Evolutionary conservation across 2,329 filamentous ascomycete genomes (phyloP).

Genomic region (Paraconiothyrium brasiliense): DNA sequence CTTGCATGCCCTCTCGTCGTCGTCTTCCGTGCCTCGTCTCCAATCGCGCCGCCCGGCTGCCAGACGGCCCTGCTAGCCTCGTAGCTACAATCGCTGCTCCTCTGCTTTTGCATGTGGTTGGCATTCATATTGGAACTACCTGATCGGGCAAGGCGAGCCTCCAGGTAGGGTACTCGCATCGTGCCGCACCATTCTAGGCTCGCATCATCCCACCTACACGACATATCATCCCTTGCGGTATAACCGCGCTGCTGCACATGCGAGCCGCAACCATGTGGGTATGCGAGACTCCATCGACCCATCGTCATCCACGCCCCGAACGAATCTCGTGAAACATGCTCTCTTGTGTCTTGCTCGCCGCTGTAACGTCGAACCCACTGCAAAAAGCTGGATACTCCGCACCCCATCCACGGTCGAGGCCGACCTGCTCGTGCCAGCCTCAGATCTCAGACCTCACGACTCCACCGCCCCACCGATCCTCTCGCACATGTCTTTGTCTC

Average conservation of each 20-base stretch:
- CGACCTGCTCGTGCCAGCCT: constrained; percentile 4
- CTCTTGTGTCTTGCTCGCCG: constrained; percentile 2
- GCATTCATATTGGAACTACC: background rate
- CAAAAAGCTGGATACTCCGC: constrained; percentile 16
- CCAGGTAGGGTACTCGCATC: background rate
- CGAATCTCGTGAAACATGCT: constrained; percentile 13
- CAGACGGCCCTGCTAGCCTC: constrained; percentile 4
- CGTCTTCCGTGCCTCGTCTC: background rate
- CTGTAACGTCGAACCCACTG: background rate
- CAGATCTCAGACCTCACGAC: background rate
- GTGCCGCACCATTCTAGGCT: background rate
- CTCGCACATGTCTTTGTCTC: constrained; percentile 1
- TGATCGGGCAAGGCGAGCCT: background rate
- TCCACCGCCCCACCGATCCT: constrained; percentile 9
- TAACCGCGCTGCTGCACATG: background rate
- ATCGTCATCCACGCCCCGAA: constrained; percentile 1
- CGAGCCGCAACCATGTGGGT: background rate
- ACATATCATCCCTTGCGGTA: background rate
- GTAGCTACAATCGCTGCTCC: background rate
- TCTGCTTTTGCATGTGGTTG: constrained; percentile 7
- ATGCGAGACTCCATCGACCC: background rate
- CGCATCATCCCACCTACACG: constrained; percentile 4
- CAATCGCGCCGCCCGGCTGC: background rate
- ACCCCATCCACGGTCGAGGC: constrained; percentile 13
- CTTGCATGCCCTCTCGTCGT: background rate